Base-by-base conservation (phyloP, 1,139 yeast species). In the Scheffersomyces illinoinensis region DNA sequence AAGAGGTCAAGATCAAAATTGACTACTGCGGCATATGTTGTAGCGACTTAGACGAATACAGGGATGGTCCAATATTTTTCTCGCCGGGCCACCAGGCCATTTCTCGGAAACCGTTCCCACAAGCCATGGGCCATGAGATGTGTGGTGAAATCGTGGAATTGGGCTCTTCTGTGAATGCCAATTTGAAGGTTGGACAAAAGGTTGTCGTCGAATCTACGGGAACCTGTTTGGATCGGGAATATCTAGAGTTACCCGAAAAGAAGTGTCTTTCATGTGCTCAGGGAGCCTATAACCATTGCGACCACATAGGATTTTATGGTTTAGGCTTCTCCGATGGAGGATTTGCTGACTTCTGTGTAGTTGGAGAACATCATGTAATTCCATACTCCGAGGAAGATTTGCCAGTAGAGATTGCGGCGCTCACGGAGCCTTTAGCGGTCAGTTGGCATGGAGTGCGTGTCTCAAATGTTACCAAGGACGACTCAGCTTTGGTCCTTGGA, bases 181-280 rank as follows among this genome's bases (percentile, higher is more conserved):
- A 52, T 14, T 47, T 57, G n/a, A 20, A 49, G 12, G 49, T 56
- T 17, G 61, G 61, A 10, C 56, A 54, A 19, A 51, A 56, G 46
- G 83, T 81, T 53, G 83, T 80, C 50, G 81, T 83, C 48, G 86
- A 83, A 62, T 85, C 85, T n/a, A 76, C 84, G 4, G 85, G 84
- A 26, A 79, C 82, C 26, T 85, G 89, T 68, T 66, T 71, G 52
- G 87, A 82, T 61, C 66, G 72, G 57, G 61, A 64, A 56, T 64
- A 76, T 59, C 63, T 64, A 59, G 57, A 53, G 23, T 69, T 62
- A 58, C 75, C 66, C 61, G 65, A 71, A 61, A 62, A 62, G 5
- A 63, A 62, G 53, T 85, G 88, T 66, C 70, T 69, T 7, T 79
- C 83, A 50, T 84, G 87, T 63, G 60, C 63, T 19, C 71, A 68